Conservation (phyloP, 2,329 filamentous ascomycete genomes). For the Aphanoascus verrucosus region DNA sequence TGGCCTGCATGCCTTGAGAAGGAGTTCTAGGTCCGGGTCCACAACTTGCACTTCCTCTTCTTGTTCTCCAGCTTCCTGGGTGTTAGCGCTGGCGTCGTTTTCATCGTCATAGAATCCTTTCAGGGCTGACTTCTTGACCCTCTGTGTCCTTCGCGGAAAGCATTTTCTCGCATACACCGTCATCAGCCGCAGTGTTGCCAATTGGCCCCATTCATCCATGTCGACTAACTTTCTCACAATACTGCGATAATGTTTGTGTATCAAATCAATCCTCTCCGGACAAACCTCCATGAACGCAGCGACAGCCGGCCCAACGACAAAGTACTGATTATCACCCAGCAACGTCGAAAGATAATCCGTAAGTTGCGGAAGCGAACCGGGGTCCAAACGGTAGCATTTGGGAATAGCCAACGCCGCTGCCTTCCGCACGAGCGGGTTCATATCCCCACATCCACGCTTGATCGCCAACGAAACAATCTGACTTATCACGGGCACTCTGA, state of each 20-base stretch:
- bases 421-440: slow-evolving; percentile 88
- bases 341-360: slow-evolving; percentile 69
- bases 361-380: slow-evolving; percentile 71
- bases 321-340: slow-evolving; percentile 86
- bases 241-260: slow-evolving; percentile 79
- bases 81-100: slow-evolving; percentile 35
- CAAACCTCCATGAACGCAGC: slow-evolving; percentile 82
- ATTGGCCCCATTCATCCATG: slow-evolving; percentile 98
- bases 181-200: slow-evolving; percentile 72
- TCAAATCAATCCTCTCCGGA: slow-evolving; percentile 72
- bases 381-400: slow-evolving; percentile 88
- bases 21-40: slow-evolving; percentile 70
- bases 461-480: slow-evolving; percentile 95
- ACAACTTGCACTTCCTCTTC: slow-evolving; percentile 50
- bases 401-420: slow-evolving; percentile 88
- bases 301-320: slow-evolving; percentile 88
- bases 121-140: slow-evolving; percentile 45
- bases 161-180: slow-evolving; percentile 74
- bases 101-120: slow-evolving; percentile 70
- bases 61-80: slow-evolving; percentile 28
- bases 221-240: slow-evolving; percentile 86
- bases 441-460: slow-evolving; percentile 84
- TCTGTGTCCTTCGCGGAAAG: slow-evolving; percentile 62
- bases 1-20: slow-evolving; percentile 70
- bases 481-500: slow-evolving; percentile 92